A percentile compares a stretch with the other conserved stretches of the same genome.
Evolutionary conservation across 352 stramenopile species (phyloP).

Genomic region (Pythium aphanidermatum): DNA sequence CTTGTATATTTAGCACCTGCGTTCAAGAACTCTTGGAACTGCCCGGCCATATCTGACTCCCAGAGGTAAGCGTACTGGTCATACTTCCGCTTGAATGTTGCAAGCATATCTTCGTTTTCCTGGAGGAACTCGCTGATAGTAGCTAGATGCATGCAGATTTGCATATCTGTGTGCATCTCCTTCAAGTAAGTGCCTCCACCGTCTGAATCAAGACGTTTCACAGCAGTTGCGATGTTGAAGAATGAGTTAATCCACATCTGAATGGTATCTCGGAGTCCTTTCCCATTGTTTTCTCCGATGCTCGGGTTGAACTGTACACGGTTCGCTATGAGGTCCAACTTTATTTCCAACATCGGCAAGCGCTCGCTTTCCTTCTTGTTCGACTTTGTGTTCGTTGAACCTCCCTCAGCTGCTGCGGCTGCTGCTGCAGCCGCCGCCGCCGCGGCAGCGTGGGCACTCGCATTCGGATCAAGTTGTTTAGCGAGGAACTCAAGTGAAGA

Average conservation of each 20-base stretch:
- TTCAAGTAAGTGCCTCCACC: constrained; percentile 94
- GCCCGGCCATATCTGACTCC: constrained; percentile 89
- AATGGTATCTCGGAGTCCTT: constrained; percentile 93
- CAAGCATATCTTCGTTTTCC: constrained; percentile 91
- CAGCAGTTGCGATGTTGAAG: constrained; percentile 92
- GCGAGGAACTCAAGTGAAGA: constrained; percentile 89
- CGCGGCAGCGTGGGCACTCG: constrained; percentile 24
- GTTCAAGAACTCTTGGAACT: constrained; percentile 92
- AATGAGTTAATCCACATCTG: constrained; percentile 97
- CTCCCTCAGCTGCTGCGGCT: constrained; percentile 34
- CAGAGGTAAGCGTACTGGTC: constrained; percentile 96
- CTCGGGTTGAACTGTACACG: constrained; percentile 85
- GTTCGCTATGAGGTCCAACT: constrained; percentile 91
- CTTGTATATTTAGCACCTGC: constrained; percentile 41
- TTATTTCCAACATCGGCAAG: constrained; percentile 96
- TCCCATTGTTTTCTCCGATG: constrained; percentile 88
- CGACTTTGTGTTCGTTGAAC: constrained; percentile 25
- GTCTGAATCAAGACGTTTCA: constrained; percentile 94
- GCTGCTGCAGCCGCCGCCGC: constrained; percentile 23
- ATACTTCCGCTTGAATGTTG: constrained; percentile 92
- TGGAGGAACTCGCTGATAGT: constrained; percentile 91
- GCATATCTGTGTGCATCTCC: constrained; percentile 96
- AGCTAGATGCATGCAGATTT: constrained; percentile 92
- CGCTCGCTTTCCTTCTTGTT: constrained; percentile 38
- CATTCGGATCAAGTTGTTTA: constrained; percentile 91